Conservation (phyloP, 176 grass and related monocot genomes). For the Triticum aestivum region IWGSC_CS_RefSeq_v2.1 NC_057798.1:1962367-1962866, state of each 20-base stretch:
- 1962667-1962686: constrained; percentile 11
- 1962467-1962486: neutral
- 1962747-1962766: neutral
- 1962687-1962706: neutral
- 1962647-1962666: constrained; percentile 4
- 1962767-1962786: neutral
- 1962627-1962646: constrained; percentile 9
- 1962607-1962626: neutral
- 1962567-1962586: constrained; percentile 17
- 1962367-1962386: neutral
- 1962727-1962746: neutral
- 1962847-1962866: neutral
- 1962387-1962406: constrained; percentile 8
- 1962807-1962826: neutral
- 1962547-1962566: constrained; percentile 57
- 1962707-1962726: neutral
- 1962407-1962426: neutral
- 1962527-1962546: constrained; percentile 75
- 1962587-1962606: constrained; percentile 5
- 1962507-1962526: constrained; percentile 79
- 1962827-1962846: constrained; percentile 3
- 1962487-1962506: constrained; percentile 74
- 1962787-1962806: neutral
- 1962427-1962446: constrained; percentile 9
- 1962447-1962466: neutral